These are phyloP conservation scores for Schwanniomyces sp. DNA, from an alignment of 805 yeast genomes.

Conservation along the genomic window DNA sequence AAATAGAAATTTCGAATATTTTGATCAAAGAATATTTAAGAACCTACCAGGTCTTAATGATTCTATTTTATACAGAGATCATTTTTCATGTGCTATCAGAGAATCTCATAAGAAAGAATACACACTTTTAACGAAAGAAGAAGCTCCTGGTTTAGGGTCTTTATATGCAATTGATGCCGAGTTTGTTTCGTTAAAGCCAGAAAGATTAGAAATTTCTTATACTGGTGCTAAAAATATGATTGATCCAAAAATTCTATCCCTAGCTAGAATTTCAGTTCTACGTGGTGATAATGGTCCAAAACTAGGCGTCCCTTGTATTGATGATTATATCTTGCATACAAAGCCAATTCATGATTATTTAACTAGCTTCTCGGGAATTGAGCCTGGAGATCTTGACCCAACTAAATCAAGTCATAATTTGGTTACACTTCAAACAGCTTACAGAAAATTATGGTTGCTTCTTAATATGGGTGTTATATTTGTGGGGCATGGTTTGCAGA, in stretches of 20 bases:
- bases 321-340: constrained; percentile 82
- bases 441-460: constrained; percentile 85
- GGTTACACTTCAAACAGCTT: constrained; percentile 79
- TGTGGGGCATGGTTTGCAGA: constrained; percentile 90
- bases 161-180: constrained; percentile 95
- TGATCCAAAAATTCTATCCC: constrained; percentile 70
- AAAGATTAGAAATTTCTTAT: constrained; percentile 72
- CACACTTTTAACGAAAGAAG: constrained; percentile 61
- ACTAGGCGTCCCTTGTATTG: constrained; percentile 81
- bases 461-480: constrained; percentile 86
- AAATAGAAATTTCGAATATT: constrained; percentile 32
- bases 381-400: constrained; percentile 85
- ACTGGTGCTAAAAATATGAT: constrained; percentile 70
- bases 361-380: constrained; percentile 92
- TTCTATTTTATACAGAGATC: constrained; percentile 69
- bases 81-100: constrained; percentile 67
- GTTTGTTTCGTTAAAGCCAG: constrained; percentile 80
- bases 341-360: constrained; percentile 78
- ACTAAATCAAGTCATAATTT: constrained; percentile 60
- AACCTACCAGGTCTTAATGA: constrained; percentile 45
- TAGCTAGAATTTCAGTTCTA: constrained; percentile 88
- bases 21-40: constrained; percentile 21
- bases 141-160: constrained; percentile 74
- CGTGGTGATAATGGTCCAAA: constrained; percentile 66
- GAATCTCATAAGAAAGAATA: constrained; percentile 62